Evolutionary conservation across 805 yeast genomes (phyloP), one percentile per base, ranked within the genome.

Genomic region (Komagataella populi): DNA sequence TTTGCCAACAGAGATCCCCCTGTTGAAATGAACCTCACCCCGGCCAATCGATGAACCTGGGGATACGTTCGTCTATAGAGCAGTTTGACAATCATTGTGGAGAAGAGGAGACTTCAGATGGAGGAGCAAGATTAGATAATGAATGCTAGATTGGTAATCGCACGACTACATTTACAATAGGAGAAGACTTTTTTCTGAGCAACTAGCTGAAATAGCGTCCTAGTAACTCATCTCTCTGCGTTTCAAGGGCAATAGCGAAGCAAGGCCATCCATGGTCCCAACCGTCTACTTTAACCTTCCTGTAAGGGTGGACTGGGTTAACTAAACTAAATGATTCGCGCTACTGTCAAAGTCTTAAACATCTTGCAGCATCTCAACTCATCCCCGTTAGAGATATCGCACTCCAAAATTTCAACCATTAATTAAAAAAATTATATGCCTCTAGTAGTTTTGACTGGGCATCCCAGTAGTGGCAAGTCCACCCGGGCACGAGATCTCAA

Each of bases 391-490:
- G 39, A 30, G 39, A 14, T 20, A 20, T 20, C 20, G 20, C 14
- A 30, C 39, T 14, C 39, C 39, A 20, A 44, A 39, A 49, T 54
- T 78, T 82, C 59, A 84, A 64, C 16, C 83, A 66, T 14, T 30
- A 48, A 69, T 68, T n/a, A 23, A 48, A 10, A 1, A 20, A 18
- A 18, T 18, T 20, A 20, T 20, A 93, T 91, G 99, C 98, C 98
- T 2, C 70, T 91, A 30, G 72, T 91, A 6, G 70, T 87, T 24
- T 71, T 93, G 50, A 81, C 95, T 1, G 99, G 99, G 0, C 81
- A 74, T 50, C 98, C 99, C 3, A 72, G 83, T 22, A 75, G 87
- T 3, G 98, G 98, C 1, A 91, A 91, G 61, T 76, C 93, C 3
- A 78, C 81, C 0, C 74, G 87, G 65, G 93, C 96, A 1, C 62